Conservation (phyloP, 2,329 filamentous ascomycete genomes). For the Stemphylium beticola region DNA sequence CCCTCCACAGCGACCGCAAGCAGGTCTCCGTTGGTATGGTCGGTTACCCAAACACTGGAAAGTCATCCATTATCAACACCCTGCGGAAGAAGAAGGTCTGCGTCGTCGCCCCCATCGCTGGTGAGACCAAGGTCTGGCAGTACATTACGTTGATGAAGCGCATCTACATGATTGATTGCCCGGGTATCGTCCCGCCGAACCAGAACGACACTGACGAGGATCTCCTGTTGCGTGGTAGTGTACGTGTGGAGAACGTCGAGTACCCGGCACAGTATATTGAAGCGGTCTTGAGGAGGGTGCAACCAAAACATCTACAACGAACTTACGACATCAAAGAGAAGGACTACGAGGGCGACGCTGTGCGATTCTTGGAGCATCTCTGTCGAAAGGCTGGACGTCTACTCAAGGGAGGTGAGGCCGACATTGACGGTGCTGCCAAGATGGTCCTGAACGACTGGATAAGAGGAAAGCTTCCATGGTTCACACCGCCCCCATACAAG, state of each 20-base stretch:
- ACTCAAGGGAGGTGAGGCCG: conserved; percentile 90
- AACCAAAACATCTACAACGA: conserved; percentile 85
- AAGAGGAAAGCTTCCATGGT: conserved; percentile 95
- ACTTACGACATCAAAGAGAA: conserved; percentile 88
- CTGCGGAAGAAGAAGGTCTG: conserved; percentile 93
- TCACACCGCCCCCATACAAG: conserved; percentile 73
- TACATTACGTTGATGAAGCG: conserved; percentile 95
- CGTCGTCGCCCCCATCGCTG: conserved; percentile 90
- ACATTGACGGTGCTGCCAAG: conserved; percentile 92
- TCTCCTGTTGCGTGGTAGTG: conserved; percentile 86
- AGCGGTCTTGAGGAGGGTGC: conserved; percentile 78
- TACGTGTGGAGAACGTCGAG: conserved; percentile 93
- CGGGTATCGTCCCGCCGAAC: conserved; percentile 92
- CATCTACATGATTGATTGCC: conserved; percentile 95
- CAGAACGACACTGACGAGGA: conserved; percentile 83
- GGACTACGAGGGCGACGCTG: conserved; percentile 73
- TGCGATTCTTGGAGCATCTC: conserved; percentile 84
- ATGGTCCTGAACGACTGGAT: conserved; percentile 98
- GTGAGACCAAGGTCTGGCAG: conserved; percentile 97
- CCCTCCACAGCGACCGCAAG: conserved; percentile 86
- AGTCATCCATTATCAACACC: conserved; percentile 97
- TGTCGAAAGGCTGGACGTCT: conserved; percentile 86
- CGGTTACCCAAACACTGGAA: conserved; percentile 91
- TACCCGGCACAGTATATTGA: conserved; percentile 96
- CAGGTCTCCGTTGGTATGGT: conserved; percentile 93